Base-by-base conservation (phyloP, 1,284 basidiomycete genomes). In the Dichomitus squalens region DNA sequence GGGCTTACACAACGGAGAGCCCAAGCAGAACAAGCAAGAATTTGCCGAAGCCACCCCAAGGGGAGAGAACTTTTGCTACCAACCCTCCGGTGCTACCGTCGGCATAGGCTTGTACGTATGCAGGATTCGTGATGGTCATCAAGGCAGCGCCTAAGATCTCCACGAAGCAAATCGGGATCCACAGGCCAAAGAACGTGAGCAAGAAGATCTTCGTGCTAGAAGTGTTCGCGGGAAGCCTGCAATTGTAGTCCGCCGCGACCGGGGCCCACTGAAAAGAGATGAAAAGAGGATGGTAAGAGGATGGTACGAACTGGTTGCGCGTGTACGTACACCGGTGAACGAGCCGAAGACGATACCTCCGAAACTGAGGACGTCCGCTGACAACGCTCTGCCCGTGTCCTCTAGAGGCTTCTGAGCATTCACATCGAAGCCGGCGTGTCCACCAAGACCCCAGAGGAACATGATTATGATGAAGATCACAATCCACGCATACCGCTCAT, bases 401-500 rank as follows among this genome's bases (percentile, higher is more conserved):
- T 86, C 80, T 0, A 72, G 52, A 0, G 75, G 48, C 31, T 76
- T 76, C 56, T 83, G 81, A 0, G 79, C 75, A 44, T 73, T 72
- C 4, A 81, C 68, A 33, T 84, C 75, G 53, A 77, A 80, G 1
- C 83, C 79, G 0, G 79, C 82, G 12, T 77, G 74, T 16, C 77
- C 76, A 1, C 82, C 84, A 1, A 87, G 64, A 16, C 82, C 86
- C 63, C 81, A 81, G 40, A 80, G 73, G 64, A 84, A 80, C 59
- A 79, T 72, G 76, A 84, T 84, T 65, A 85, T 77, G 66, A 85
- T 72, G 54, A 82, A 71, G 33, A 80, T 76, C 25, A 80, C 69
- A 3, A 83, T 76, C 87, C 87, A 89, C 7, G 84, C 80, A 59
- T 83, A 86, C 12, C 83, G 77, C 61, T 88, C 85, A 66, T 84